A percentile compares a stretch with the other conserved stretches of the same genome.
phyloP scores from a whole-genome alignment of 371 early-diverging fungal species.

The Umbelopsis sp. region DNA sequence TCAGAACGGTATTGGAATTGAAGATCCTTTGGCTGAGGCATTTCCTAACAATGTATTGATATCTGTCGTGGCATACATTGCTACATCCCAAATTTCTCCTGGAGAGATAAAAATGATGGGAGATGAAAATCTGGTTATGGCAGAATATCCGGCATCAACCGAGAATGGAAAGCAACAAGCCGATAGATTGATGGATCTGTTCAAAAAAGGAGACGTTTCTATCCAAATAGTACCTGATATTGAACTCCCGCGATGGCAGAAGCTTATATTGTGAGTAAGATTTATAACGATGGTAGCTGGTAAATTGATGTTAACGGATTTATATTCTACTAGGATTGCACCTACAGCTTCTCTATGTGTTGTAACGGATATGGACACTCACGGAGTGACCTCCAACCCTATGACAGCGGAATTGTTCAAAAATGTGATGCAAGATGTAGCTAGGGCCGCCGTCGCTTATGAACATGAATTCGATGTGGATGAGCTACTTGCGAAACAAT shows the following conservation, averaged over 20 bases:
- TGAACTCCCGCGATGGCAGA: conserved; percentile 79
- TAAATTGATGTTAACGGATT: background rate
- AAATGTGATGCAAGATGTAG: conserved; percentile 68
- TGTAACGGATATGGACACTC: conserved; percentile 67
- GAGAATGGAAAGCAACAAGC: conserved; percentile 29
- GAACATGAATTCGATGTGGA: conserved; percentile 53
- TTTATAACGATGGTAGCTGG: background rate
- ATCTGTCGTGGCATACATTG: conserved; percentile 78
- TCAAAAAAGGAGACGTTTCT: conserved; percentile 58
- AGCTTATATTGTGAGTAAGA: conserved; percentile 71
- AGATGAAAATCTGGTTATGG: conserved; percentile 38
- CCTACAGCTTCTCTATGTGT: conserved; percentile 78
- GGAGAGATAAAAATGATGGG: conserved; percentile 62
- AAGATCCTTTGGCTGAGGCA: conserved; percentile 59
- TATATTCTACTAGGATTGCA: conserved; percentile 59
- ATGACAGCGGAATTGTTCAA: conserved; percentile 51
- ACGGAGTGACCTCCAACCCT: conserved; percentile 58
- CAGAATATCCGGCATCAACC: conserved; percentile 35
- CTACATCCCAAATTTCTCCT: conserved; percentile 63
- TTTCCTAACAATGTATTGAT: conserved; percentile 74
- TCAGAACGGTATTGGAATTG: conserved; percentile 88
- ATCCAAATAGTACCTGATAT: conserved; percentile 59
- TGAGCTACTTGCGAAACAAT: conserved; percentile 47
- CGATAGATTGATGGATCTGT: conserved; percentile 39
- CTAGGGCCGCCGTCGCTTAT: conserved; percentile 53